Conservation (phyloP, 179 eudicot genomes). For the Heliamphora pulchella region DNA sequence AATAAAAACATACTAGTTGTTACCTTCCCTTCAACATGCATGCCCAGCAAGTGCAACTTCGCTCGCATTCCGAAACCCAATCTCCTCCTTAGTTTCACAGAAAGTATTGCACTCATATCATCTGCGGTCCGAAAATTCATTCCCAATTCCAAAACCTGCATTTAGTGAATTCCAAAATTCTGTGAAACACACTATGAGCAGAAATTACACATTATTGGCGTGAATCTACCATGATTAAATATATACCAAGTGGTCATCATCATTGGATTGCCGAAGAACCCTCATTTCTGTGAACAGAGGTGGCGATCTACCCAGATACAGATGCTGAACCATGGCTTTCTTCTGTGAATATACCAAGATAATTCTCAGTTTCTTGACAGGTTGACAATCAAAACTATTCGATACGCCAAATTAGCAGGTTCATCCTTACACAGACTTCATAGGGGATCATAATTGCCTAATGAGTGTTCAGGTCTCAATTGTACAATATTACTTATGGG, state of each 20-base stretch:
- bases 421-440: conserved; percentile 8
- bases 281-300: conserved; percentile 86
- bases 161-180: background rate
- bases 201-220: background rate
- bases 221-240: background rate
- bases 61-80: conserved; percentile 83
- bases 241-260: conserved; percentile 85
- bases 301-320: conserved; percentile 83
- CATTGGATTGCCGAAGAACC: conserved; percentile 60
- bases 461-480: background rate
- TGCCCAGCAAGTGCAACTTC: conserved; percentile 73
- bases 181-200: background rate
- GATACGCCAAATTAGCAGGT: background rate
- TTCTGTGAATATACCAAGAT: conserved; percentile 35
- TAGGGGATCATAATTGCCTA: background rate
- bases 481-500: background rate
- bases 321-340: conserved; percentile 50
- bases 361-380: conserved; percentile 6
- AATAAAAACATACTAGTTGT: background rate
- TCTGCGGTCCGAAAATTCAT: conserved; percentile 84
- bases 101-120: conserved; percentile 85
- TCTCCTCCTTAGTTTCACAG: conserved; percentile 62
- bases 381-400: background rate
- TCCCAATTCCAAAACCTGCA: conserved; percentile 78
- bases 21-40: conserved; percentile 99